Conservation (phyloP, 2,329 filamentous ascomycete species). For the Beauveria pseudobassiana region DNA sequence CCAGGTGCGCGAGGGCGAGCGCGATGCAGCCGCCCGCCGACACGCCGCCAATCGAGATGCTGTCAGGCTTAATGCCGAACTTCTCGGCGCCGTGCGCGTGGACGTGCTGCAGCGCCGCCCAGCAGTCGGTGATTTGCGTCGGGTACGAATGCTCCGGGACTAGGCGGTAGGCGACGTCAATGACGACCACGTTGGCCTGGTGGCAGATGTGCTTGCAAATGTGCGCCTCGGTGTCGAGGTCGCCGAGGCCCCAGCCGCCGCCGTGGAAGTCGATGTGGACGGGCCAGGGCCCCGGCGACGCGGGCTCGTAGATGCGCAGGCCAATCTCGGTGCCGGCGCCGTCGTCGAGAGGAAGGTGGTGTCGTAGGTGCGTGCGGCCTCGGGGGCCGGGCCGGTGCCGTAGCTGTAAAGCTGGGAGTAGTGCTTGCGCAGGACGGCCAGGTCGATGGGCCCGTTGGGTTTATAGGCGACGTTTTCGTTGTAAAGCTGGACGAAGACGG, state of each 20-base stretch:
- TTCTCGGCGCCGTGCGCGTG: constrained; percentile 23
- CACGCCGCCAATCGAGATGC: constrained; percentile 37
- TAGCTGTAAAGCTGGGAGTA: constrained; percentile 39
- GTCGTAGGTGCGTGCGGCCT: constrained; percentile 32
- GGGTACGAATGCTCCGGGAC: constrained; percentile 43
- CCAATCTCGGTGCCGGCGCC: constrained; percentile 21
- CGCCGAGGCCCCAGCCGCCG: constrained; percentile 42
- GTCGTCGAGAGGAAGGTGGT: constrained; percentile 25
- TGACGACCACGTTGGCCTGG: constrained; percentile 35
- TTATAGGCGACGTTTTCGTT: constrained; percentile 36
- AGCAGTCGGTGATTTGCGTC: constrained; percentile 40
- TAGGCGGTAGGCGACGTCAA: constrained; percentile 45
- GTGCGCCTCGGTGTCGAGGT: constrained; percentile 40
- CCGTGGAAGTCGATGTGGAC: constrained; percentile 44
- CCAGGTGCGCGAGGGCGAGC: constrained; percentile 31
- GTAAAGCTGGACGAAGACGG: constrained; percentile 40
- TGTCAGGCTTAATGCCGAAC: constrained; percentile 30
- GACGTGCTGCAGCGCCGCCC: constrained; percentile 35
- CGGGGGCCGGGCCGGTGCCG: constrained; percentile 33
- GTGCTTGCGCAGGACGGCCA: constrained; percentile 29
- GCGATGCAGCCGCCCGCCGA: constrained; percentile 37
- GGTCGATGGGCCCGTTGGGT: constrained; percentile 31
- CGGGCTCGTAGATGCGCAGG: constrained; percentile 38
- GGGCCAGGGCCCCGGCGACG: constrained; percentile 32
- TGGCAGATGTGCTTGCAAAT: constrained; percentile 40